Evolutionary conservation across 441 rosid species (phyloP).

Genomic region (Adansonia gregorii): DNA sequence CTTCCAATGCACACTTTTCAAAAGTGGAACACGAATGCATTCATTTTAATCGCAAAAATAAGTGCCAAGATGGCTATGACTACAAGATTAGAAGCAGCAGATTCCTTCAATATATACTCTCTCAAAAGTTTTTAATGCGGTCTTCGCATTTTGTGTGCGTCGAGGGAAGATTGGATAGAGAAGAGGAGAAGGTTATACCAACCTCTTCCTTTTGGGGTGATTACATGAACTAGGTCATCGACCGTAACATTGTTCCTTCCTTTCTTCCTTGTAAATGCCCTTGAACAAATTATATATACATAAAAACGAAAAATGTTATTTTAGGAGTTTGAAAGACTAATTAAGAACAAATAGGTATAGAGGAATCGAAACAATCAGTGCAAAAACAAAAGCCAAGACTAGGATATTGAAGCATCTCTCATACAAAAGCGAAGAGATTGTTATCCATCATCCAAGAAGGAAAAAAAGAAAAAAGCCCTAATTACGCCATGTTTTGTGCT

Average conservation of each 20-base stretch:
- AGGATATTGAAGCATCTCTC: not conserved
- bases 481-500: not conserved
- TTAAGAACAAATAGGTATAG: not conserved
- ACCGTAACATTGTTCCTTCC: conserved; percentile 75
- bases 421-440: not conserved
- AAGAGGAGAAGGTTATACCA: not conserved
- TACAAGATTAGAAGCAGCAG: not conserved
- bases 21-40: not conserved
- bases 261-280: conserved; percentile 76
- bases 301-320: not conserved
- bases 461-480: not conserved
- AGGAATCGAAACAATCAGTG: not conserved
- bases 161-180: not conserved
- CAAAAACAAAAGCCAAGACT: not conserved
- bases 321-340: not conserved
- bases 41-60: not conserved
- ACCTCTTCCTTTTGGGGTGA: conserved; percentile 92
- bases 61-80: not conserved
- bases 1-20: not conserved
- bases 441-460: too few relatives aligned
- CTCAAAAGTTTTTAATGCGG: not conserved
- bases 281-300: conserved; percentile 26
- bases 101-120: not conserved
- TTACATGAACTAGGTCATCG: conserved; percentile 72
- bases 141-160: not conserved